These are phyloP conservation scores for Colletotrichum lindemuthianum DNA, from an alignment of 2,329 filamentous ascomycete species.

Conservation along the genomic window DNA sequence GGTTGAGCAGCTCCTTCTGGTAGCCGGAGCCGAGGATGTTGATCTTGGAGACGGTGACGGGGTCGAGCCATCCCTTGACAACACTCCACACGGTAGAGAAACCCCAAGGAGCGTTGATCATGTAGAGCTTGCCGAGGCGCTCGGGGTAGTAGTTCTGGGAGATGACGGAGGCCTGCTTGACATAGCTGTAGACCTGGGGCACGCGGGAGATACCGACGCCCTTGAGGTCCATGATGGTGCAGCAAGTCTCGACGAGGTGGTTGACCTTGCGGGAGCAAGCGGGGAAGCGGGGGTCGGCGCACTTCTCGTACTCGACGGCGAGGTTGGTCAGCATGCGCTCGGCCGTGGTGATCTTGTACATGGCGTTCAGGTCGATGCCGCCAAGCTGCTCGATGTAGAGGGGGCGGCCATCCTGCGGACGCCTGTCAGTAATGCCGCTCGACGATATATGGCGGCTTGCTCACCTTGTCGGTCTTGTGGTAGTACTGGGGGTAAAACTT, in stretches of 20 bases:
- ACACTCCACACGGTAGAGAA: constrained; percentile 87
- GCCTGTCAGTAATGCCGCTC: no score
- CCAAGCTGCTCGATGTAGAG: constrained; percentile 97
- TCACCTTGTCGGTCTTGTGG: constrained; percentile 91
- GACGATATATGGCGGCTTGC: neutral
- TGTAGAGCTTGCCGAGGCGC: constrained; percentile 92
- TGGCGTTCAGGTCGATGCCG: constrained; percentile 87
- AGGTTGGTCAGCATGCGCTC: constrained; percentile 98
- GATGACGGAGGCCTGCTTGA: constrained; percentile 85
- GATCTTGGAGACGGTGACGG: constrained; percentile 96
- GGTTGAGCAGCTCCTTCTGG: constrained; percentile 82
- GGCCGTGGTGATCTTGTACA: constrained; percentile 91
- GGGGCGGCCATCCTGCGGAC: constrained; percentile 84
- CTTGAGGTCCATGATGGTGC: constrained; percentile 98
- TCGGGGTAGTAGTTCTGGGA: constrained; percentile 99
- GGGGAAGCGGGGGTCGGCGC: constrained; percentile 90
- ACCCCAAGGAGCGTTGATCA: constrained; percentile 98
- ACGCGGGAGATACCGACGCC: constrained; percentile 87
- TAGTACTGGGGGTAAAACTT: constrained; percentile 99
- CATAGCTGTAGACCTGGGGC: constrained; percentile 86
- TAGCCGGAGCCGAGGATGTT: constrained; percentile 86
- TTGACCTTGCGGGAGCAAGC: constrained; percentile 94
- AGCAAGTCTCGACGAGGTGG: constrained; percentile 94
- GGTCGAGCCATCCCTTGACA: constrained; percentile 94
- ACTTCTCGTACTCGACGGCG: constrained; percentile 96